Base-by-base conservation (phyloP, 306 rosid species). In the Quercus glauca region DNA sequence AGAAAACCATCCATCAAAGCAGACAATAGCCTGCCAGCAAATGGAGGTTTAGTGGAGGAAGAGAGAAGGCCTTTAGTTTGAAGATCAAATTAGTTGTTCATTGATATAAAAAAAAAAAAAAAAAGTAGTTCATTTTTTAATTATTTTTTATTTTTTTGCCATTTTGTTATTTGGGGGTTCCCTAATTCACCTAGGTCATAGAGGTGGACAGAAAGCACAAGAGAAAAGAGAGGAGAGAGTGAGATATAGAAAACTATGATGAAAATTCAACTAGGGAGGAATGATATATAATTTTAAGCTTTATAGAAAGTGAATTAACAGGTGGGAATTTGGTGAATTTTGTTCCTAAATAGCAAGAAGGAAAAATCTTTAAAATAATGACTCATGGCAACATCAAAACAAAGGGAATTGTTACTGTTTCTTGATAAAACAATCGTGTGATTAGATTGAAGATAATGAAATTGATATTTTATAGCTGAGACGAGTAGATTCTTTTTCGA, bases 51-150 rank as follows among this genome's bases (percentile, higher is more conserved):
- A n/a, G 43, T 13, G 21, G 72, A 85, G 67, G 86, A 81, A 55
- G 91, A 83, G 81, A 73, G 63, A 23, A 61, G 57, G 73, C 26
- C 83, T 12, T 73, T 88, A 60, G 81, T 83, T 43, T 88, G 77
- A 88, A 45, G 37, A 72, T 69, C 41, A 25, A 25, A 18, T 12
- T 76, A 33, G 55, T 20, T 55, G 17, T 29, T 28, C 5, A 28
- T 41, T 41, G 45, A 41, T 8, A 41, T 41, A 1, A 0, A 41
- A 37, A 7, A 37, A 37, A 37, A 37, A 6, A 6, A 2, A 2
- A 2, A 7, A 7, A 7, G 12, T 76, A n/a, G 61, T 29, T 18
- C 19, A 29, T 17, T 35, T 10, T 45, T 57, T 41, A 37, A 0
- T 56, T 5, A 14, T 29, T 25, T 12, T 31, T 69, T 57, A 55